phyloP scores from a whole-genome alignment of 2,329 filamentous ascomycete species.

The Didymella arachidicola region DNA sequence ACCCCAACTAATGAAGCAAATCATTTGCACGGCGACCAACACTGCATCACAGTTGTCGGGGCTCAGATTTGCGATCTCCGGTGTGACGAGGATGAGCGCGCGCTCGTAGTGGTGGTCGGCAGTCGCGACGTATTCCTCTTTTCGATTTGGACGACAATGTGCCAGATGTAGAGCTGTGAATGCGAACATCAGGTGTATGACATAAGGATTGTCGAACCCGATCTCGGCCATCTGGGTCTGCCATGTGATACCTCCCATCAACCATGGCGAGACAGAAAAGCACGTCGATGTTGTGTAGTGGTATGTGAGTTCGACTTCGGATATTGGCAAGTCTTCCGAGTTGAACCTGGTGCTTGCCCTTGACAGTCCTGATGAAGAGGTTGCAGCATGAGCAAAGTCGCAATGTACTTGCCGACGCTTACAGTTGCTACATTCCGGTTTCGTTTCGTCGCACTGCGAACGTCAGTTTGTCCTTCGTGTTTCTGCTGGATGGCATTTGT shows the following conservation, averaged over 20 bases:
- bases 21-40: constrained; percentile 33
- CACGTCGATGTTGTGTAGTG: constrained; percentile 40
- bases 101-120: constrained; percentile 35
- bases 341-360: background rate
- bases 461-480: background rate
- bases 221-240: constrained; percentile 31
- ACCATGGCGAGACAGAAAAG: constrained; percentile 30
- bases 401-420: constrained; percentile 33
- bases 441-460: constrained; percentile 41
- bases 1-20: constrained; percentile 38
- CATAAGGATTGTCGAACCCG: constrained; percentile 27
- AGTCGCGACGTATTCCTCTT: constrained; percentile 27
- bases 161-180: constrained; percentile 40
- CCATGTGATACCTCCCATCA: constrained; percentile 23
- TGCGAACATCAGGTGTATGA: constrained; percentile 36
- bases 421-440: constrained; percentile 38
- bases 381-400: constrained; percentile 23
- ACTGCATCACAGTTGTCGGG: constrained; percentile 36
- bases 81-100: constrained; percentile 32
- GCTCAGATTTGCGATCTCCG: constrained; percentile 30
- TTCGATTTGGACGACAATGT: constrained; percentile 28
- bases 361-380: background rate
- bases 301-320: constrained; percentile 40
- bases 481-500: background rate
- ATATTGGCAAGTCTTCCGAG: constrained; percentile 17